phyloP scores from a whole-genome alignment of 345 rosid species.

The Melastoma malabathricum region DNA sequence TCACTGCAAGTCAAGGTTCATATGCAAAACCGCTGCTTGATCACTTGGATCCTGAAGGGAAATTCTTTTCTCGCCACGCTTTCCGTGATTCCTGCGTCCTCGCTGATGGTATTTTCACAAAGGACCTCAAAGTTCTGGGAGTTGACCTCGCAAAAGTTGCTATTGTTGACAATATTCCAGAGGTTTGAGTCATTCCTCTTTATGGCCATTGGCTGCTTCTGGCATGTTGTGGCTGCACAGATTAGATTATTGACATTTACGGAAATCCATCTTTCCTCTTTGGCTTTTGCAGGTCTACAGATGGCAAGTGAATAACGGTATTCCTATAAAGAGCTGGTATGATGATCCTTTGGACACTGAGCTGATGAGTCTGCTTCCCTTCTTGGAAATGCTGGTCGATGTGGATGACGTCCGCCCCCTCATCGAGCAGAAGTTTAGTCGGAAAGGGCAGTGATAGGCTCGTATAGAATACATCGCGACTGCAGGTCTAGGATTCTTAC shows the following conservation, averaged over 20 bases:
- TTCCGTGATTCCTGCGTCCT: conserved; percentile 12
- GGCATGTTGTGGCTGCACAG: not conserved
- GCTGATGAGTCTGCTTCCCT: conserved; percentile 70
- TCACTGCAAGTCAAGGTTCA: conserved; percentile 13
- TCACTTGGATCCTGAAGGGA: conserved; percentile 14
- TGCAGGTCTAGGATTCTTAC: not conserved
- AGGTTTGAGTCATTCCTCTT: conserved; percentile 6
- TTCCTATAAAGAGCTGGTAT: conserved; percentile 95
- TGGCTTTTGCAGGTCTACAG: conserved; percentile 61
- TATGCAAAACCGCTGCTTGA: conserved; percentile 16
- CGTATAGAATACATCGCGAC: not conserved
- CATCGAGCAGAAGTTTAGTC: conserved; percentile 79
- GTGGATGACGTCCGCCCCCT: conserved; percentile 87
- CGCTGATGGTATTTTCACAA: conserved; percentile 13
- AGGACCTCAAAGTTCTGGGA: conserved; percentile 12
- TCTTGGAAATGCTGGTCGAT: conserved; percentile 75
- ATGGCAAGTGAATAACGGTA: conserved; percentile 89
- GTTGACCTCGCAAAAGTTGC: conserved; percentile 13
- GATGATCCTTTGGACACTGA: conserved; percentile 82
- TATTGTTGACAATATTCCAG: conserved; percentile 15
- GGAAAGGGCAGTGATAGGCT: conserved; percentile 25
- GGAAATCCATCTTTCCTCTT: not conserved
- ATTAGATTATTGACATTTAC: not conserved
- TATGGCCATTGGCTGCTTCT: not conserved
- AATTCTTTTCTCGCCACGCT: conserved; percentile 13